A percentile compares a stretch with the other conserved stretches of the same genome.
Conservation (phyloP, 108 stramenopile genomes). For the Thalassiosira profunda region DNA sequence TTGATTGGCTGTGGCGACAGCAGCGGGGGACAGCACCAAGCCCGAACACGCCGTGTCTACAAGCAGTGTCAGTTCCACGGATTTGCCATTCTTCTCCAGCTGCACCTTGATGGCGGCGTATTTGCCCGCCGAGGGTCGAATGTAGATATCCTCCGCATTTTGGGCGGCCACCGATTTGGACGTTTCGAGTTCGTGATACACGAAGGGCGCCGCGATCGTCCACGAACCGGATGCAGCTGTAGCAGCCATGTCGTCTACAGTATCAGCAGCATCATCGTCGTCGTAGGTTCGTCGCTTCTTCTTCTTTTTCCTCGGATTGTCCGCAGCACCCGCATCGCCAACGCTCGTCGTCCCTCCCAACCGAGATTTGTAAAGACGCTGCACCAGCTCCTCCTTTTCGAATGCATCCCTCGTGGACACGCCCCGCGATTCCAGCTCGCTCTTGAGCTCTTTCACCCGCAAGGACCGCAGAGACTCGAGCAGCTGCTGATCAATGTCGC, state of each 20-base stretch:
- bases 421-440: conserved; percentile 45
- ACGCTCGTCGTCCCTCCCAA: conserved; percentile 33
- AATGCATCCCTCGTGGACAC: conserved; percentile 63
- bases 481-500: conserved; percentile 4
- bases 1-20: conserved; percentile 46
- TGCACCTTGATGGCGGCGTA: conserved; percentile 59
- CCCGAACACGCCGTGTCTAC: conserved; percentile 90
- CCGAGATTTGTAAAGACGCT: conserved; percentile 59
- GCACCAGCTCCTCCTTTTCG: conserved; percentile 85
- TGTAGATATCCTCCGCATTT: conserved; percentile 42
- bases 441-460: conserved; percentile 70
- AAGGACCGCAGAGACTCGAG: conserved; percentile 46
- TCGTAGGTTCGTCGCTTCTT: conserved; percentile 11
- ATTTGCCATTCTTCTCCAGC: conserved; percentile 18
- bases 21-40: conserved; percentile 63
- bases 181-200: conserved; percentile 45
- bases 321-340: neutral
- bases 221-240: neutral
- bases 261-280: neutral
- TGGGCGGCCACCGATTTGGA: conserved; percentile 44
- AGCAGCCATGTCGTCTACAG: neutral
- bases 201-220: conserved; percentile 30
- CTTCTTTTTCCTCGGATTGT: conserved; percentile 17
- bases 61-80: conserved; percentile 47
- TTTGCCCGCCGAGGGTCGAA: conserved; percentile 51